Percentiles rank a stretch among this genome's conserved stretches.
These are phyloP conservation scores for Discostella stelligera DNA, from an alignment of 352 stramenopile genomes.

Conservation along the genomic window DNA sequence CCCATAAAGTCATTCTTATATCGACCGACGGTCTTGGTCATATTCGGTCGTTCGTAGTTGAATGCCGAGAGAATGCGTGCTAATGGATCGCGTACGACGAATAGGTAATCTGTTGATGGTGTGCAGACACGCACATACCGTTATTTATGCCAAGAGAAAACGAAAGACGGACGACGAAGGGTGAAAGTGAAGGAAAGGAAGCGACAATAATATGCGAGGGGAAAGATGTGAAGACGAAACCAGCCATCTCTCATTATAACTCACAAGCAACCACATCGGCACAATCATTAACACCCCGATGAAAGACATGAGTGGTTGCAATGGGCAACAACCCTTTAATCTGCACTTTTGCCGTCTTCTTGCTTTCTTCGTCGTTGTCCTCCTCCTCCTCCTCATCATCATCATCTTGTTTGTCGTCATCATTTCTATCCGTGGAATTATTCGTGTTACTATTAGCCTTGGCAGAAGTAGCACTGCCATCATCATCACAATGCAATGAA, in stretches of 20 bases:
- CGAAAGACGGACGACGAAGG: background rate
- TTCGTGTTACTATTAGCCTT: background rate
- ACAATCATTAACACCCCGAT: constrained; percentile 48
- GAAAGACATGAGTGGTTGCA: constrained; percentile 38
- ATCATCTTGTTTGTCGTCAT: background rate
- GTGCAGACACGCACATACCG: background rate
- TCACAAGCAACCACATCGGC: constrained; percentile 26
- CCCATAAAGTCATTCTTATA: background rate
- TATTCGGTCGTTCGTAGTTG: constrained; percentile 40
- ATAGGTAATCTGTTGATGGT: constrained; percentile 23
- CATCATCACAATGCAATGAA: constrained; percentile 38
- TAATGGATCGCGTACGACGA: constrained; percentile 46
- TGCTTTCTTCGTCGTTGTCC: background rate
- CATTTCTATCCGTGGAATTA: background rate
- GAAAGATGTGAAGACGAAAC: background rate
- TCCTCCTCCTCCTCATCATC: background rate
- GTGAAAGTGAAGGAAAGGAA: background rate
- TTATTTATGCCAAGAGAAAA: background rate
- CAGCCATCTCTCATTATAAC: background rate
- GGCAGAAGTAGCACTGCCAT: background rate
- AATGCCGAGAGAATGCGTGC: constrained; percentile 32
- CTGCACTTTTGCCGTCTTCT: background rate
- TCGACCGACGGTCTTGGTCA: constrained; percentile 4
- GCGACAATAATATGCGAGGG: background rate
- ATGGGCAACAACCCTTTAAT: constrained; percentile 38